phyloP scores from a whole-genome alignment of 305 asterid genomes.

The Nicotiana rustica region DNA sequence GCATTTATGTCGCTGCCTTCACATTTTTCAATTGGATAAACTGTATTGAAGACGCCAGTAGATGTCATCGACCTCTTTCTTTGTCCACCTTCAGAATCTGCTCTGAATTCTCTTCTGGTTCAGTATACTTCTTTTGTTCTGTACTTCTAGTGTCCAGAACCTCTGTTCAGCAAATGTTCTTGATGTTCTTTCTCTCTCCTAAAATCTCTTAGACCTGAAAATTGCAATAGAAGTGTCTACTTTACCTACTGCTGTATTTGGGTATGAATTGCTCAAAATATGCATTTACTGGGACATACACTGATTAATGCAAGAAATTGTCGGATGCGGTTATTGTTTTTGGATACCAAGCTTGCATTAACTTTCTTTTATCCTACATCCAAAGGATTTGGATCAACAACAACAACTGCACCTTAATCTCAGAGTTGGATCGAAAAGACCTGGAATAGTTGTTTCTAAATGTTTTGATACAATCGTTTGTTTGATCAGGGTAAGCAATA shows the following conservation, averaged over 20 bases:
- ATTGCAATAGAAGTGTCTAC: not conserved
- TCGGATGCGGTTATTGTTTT: not conserved
- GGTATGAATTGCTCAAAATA: not conserved
- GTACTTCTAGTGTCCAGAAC: not conserved
- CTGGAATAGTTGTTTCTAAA: not conserved
- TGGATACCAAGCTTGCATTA: not conserved
- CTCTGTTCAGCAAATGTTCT: not conserved
- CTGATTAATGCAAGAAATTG: not conserved
- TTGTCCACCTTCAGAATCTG: not conserved
- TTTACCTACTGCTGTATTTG: not conserved
- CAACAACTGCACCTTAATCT: not conserved
- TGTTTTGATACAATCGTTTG: slow-evolving; percentile 16
- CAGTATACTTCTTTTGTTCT: not conserved
- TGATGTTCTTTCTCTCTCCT: too few relatives aligned
- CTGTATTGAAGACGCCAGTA: not conserved
- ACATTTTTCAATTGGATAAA: not conserved
- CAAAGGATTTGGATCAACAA: not conserved
- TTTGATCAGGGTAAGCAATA: slow-evolving; percentile 85
- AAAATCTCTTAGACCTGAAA: not conserved
- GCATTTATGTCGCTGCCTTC: not conserved
- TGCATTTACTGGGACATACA: not conserved
- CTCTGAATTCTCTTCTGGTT: not conserved
- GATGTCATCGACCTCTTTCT: not conserved
- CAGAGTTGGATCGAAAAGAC: not conserved
- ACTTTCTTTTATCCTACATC: not conserved